A percentile compares a stretch with the other conserved stretches of the same genome.
phyloP scores from a whole-genome alignment of 139 green algal genomes.

The Volvox reticuliferus region DNA sequence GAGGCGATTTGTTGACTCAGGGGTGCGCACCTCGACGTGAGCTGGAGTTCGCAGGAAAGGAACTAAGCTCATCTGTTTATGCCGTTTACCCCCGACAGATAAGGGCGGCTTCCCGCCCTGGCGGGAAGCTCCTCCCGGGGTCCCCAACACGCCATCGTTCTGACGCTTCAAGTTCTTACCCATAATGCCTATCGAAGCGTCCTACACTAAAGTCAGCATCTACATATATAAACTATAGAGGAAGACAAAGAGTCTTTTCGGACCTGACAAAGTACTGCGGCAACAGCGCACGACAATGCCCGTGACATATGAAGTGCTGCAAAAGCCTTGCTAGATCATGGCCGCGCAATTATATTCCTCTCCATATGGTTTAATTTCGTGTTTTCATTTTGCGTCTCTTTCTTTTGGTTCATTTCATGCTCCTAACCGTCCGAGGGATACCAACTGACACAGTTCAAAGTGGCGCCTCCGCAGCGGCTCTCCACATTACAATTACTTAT shows the following conservation, averaged over 20 bases:
- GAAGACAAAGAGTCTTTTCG: not conserved
- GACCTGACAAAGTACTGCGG: not conserved
- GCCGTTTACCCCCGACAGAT: slow-evolving; percentile 15
- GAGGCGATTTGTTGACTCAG: slow-evolving; percentile 8
- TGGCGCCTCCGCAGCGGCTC: not conserved
- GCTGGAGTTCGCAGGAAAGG: slow-evolving; percentile 23
- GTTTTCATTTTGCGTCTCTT: not conserved
- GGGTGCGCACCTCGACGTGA: slow-evolving; percentile 1
- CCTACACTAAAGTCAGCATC: not conserved
- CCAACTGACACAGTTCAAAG: not conserved
- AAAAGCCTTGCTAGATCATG: not conserved
- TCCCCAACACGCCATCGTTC: slow-evolving; percentile 6
- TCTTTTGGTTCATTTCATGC: not conserved
- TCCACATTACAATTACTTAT: too few relatives aligned
- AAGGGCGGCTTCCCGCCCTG: not conserved
- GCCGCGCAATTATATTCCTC: not conserved
- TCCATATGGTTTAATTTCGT: not conserved
- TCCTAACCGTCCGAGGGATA: not conserved
- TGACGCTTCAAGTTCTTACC: slow-evolving; percentile 29
- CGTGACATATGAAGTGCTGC: not conserved
- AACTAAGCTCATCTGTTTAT: slow-evolving; percentile 31
- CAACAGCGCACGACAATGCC: not conserved
- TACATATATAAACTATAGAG: not conserved
- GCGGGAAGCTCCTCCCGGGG: not conserved
- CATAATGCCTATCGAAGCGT: slow-evolving; percentile 2